Evolutionary conservation across 768 basidiomycete genomes (phyloP).

Genomic region (Boletus vinaceobasis): DNA sequence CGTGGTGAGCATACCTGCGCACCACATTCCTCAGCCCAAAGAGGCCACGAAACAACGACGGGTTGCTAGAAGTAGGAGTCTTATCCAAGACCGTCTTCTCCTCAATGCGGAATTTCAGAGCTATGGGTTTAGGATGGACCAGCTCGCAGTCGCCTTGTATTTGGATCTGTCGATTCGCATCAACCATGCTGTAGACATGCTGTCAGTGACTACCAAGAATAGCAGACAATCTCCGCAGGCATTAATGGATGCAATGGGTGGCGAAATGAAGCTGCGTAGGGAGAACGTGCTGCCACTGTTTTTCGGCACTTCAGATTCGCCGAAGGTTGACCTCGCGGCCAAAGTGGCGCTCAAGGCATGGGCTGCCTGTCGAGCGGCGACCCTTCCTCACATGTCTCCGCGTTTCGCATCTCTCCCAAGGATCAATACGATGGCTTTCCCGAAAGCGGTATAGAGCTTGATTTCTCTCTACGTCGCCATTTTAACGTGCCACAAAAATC

Average conservation of each 20-base stretch:
- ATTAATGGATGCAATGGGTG: conserved; percentile 38
- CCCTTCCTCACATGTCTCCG: conserved; percentile 16
- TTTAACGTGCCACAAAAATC: background rate
- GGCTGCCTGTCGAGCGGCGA: conserved; percentile 39
- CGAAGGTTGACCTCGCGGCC: conserved; percentile 12
- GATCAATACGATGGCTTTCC: conserved; percentile 28
- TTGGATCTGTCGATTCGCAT: conserved; percentile 38
- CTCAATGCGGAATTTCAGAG: conserved; percentile 29
- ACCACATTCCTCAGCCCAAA: conserved; percentile 7
- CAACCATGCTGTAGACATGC: conserved; percentile 38
- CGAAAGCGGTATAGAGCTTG: conserved; percentile 25
- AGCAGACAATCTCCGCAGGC: conserved; percentile 34
- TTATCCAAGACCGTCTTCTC: conserved; percentile 35
- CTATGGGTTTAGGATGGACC: conserved; percentile 47
- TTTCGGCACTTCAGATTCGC: conserved; percentile 10
- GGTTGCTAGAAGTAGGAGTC: conserved; percentile 9
- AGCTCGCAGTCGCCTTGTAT: conserved; percentile 38
- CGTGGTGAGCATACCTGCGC: conserved; percentile 29
- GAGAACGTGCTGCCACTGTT: conserved; percentile 31
- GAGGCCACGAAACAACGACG: background rate
- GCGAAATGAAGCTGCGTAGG: conserved; percentile 28
- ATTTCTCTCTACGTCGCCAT: background rate
- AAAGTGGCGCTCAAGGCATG: conserved; percentile 43
- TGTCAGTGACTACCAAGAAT: conserved; percentile 27
- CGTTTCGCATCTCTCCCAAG: conserved; percentile 15